These are phyloP conservation scores for Cerrena zonata DNA, from an alignment of 1,284 basidiomycete species.

Conservation along the genomic window DNA sequence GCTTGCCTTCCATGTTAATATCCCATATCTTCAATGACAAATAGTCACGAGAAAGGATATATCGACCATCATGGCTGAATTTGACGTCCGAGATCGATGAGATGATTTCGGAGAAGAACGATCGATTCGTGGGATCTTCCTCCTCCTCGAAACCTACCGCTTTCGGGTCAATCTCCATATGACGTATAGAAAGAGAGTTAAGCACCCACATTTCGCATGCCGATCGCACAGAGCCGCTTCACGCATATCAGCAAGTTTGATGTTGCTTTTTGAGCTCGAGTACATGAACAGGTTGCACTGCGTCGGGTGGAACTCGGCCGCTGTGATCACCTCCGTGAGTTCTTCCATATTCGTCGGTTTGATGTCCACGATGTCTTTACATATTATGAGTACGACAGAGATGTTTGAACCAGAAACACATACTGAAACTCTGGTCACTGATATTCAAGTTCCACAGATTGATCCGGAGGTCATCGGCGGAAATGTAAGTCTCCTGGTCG, in stretches of 20 bases:
- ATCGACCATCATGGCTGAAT: conserved; percentile 94
- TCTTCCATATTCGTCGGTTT: conserved; percentile 99
- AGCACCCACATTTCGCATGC: conserved; percentile 85
- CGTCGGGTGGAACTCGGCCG: conserved; percentile 95
- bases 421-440: conserved; percentile 98
- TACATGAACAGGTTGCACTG: conserved; percentile 99
- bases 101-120: conserved; percentile 99
- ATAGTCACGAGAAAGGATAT: conserved; percentile 96
- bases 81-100: conserved; percentile 99
- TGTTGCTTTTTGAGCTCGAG: conserved; percentile 98
- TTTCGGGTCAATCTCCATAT: background rate
- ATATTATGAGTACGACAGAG: conserved; percentile 1
- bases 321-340: conserved; percentile 98
- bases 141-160: conserved; percentile 90
- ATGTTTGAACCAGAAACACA: background rate
- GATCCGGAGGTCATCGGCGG: conserved; percentile 92
- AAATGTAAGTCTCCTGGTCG: conserved; percentile 98
- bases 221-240: conserved; percentile 95
- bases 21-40: conserved; percentile 99
- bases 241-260: conserved; percentile 99
- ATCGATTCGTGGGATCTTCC: conserved; percentile 93
- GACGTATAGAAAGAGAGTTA: conserved; percentile 6
- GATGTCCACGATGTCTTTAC: conserved; percentile 96
- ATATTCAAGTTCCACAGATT: conserved; percentile 99
- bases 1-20: conserved; percentile 96